Evolutionary conservation across 306 rosid species (phyloP).

Genomic region (Quercus agrifolia): DNA sequence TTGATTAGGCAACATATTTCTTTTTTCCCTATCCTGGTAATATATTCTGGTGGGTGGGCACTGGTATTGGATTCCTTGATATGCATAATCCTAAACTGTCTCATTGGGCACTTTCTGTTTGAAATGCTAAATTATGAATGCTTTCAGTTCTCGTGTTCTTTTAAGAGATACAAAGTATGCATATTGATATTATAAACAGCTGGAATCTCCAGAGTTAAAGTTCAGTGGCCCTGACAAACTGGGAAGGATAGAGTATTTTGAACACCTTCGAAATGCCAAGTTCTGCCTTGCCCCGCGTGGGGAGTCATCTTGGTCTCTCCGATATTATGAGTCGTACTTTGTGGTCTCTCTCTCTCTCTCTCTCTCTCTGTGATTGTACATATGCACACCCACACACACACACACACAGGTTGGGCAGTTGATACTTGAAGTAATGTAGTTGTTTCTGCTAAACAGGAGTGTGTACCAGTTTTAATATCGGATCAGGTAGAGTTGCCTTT

Average conservation of each 20-base stretch:
- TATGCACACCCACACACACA: background rate
- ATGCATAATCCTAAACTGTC: background rate
- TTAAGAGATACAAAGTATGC: constrained; percentile 23
- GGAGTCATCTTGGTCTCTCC: constrained; percentile 98
- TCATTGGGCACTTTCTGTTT: background rate
- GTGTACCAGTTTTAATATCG: constrained; percentile 87
- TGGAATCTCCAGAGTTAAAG: constrained; percentile 95
- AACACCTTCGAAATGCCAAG: constrained; percentile 78
- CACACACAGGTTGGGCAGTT: background rate
- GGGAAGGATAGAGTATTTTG: constrained; percentile 78
- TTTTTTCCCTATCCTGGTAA: background rate
- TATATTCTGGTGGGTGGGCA: background rate
- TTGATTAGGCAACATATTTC: background rate
- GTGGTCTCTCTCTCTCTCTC: constrained; percentile 55
- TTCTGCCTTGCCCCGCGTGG: constrained; percentile 98
- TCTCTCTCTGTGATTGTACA: background rate
- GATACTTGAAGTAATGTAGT: constrained; percentile 16
- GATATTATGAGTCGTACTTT: constrained; percentile 87
- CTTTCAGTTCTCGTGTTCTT: background rate
- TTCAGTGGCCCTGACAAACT: constrained; percentile 77
- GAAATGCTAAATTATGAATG: background rate
- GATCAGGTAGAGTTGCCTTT: constrained; percentile 88
- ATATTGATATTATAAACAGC: constrained; percentile 63
- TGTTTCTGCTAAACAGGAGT: constrained; percentile 56
- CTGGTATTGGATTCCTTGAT: background rate